A percentile compares a stretch with the other conserved stretches of the same genome.
phyloP scores from a whole-genome alignment of 148 eudicot genomes.

The Rhododendron mucronatum region DNA sequence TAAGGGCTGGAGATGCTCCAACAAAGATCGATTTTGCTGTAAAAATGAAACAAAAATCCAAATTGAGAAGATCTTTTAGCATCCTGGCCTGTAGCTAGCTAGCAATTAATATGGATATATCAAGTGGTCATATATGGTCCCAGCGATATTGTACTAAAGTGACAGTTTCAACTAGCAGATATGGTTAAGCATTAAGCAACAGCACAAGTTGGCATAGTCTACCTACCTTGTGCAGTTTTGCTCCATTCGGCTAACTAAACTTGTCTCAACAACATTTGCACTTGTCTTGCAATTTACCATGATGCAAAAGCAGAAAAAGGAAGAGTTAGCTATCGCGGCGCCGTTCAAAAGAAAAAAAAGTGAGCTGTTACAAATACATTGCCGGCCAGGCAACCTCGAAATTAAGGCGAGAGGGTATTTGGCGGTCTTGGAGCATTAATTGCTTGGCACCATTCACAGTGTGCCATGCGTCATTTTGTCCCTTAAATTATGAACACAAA shows the following conservation, averaged over 20 bases:
- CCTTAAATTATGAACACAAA: too few relatives aligned
- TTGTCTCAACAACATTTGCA: background rate
- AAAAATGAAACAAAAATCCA: too few relatives aligned
- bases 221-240: background rate
- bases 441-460: too few relatives aligned
- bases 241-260: background rate
- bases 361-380: background rate
- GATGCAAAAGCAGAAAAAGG: background rate
- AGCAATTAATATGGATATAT: background rate
- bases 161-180: background rate
- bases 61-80: background rate
- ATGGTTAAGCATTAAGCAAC: background rate
- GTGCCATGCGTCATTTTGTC: too few relatives aligned
- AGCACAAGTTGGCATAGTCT: background rate
- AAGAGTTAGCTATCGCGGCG: background rate
- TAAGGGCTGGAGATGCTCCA: too few relatives aligned
- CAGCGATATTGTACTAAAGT: background rate
- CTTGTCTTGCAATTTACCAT: background rate
- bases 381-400: background rate
- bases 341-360: too few relatives aligned
- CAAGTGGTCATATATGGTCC: background rate
- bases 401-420: too few relatives aligned
- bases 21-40: too few relatives aligned
- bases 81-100: background rate
- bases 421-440: too few relatives aligned